Conservation (phyloP, 106 monocot species). For the Vanilla planifolia region DNA sequence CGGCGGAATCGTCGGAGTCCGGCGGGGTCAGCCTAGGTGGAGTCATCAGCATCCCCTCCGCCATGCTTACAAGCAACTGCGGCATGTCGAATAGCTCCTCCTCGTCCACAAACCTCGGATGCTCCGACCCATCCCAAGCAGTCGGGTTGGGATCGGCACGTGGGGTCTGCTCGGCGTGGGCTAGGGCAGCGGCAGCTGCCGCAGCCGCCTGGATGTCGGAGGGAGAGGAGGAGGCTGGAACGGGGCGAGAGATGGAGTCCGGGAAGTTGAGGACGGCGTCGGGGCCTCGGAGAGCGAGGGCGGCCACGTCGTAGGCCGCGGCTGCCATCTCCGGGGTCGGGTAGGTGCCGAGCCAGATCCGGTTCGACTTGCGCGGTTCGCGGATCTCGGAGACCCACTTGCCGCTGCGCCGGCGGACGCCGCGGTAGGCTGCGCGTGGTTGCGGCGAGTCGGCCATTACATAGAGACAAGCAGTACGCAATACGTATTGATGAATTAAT, state of each 20-base stretch:
- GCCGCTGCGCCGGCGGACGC: constrained; percentile 50
- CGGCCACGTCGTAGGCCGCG: constrained; percentile 80
- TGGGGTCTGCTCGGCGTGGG: background rate
- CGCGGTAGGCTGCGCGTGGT: constrained; percentile 31
- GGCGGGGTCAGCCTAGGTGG: constrained; percentile 59
- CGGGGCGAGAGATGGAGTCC: constrained; percentile 18
- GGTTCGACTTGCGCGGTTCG: constrained; percentile 68
- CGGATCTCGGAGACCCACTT: constrained; percentile 96
- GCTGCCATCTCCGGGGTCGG: constrained; percentile 77
- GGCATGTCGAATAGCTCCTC: constrained; percentile 86
- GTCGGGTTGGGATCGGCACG: background rate
- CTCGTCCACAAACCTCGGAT: constrained; percentile 55
- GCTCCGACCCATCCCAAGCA: background rate
- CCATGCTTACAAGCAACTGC: constrained; percentile 66
- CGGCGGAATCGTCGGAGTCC: constrained; percentile 40
- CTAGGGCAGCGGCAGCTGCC: constrained; percentile 1
- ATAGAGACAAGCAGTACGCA: too few species aligned
- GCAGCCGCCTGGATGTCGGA: constrained; percentile 65
- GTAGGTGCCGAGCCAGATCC: constrained; percentile 89
- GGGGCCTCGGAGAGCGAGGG: constrained; percentile 48
- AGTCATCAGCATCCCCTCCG: constrained; percentile 91
- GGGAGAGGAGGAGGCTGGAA: constrained; percentile 45
- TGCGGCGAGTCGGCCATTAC: background rate
- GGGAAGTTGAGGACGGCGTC: constrained; percentile 84
- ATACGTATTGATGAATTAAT: too few species aligned